A percentile compares a stretch with the other conserved stretches of the same genome.
Evolutionary conservation across 345 rosid genomes (phyloP).

Genomic region (Pistacia atlantica): DNA sequence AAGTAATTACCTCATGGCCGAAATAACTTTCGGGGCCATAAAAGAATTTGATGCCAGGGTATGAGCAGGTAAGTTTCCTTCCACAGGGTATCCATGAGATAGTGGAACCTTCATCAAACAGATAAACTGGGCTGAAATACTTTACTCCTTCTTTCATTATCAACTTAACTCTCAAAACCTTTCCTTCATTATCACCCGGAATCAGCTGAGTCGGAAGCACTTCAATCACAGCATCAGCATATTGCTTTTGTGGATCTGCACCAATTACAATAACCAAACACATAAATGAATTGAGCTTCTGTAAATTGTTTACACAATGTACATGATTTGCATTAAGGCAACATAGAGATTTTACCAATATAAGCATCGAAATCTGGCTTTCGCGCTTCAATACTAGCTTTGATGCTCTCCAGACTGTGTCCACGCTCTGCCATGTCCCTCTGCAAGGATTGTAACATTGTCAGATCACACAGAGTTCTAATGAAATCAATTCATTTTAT

Average conservation of each 20-base stretch:
- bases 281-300: no score
- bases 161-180: slow-evolving; percentile 85
- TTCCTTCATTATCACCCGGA: slow-evolving; percentile 91
- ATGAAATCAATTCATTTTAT: neutral
- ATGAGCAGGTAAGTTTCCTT: slow-evolving; percentile 92
- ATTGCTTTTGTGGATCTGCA: slow-evolving; percentile 95
- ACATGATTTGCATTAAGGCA: no score
- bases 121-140: slow-evolving; percentile 82
- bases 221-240: slow-evolving; percentile 92
- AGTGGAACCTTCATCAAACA: slow-evolving; percentile 95
- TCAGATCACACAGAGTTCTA: slow-evolving; percentile 6
- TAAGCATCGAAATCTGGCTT: slow-evolving; percentile 95
- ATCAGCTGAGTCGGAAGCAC: slow-evolving; percentile 88
- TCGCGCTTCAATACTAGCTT: slow-evolving; percentile 94
- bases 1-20: slow-evolving; percentile 62
- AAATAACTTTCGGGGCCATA: slow-evolving; percentile 85
- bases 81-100: slow-evolving; percentile 97
- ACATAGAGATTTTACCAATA: slow-evolving; percentile 57
- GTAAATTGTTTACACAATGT: no score
- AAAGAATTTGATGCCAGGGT: slow-evolving; percentile 93
- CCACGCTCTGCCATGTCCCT: slow-evolving; percentile 99
- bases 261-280: neutral
- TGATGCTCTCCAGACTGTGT: slow-evolving; percentile 98
- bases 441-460: slow-evolving; percentile 36
- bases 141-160: slow-evolving; percentile 96